Evolutionary conservation across 148 eudicot species (phyloP).

Genomic region (Selenicereus undatus): DNA sequence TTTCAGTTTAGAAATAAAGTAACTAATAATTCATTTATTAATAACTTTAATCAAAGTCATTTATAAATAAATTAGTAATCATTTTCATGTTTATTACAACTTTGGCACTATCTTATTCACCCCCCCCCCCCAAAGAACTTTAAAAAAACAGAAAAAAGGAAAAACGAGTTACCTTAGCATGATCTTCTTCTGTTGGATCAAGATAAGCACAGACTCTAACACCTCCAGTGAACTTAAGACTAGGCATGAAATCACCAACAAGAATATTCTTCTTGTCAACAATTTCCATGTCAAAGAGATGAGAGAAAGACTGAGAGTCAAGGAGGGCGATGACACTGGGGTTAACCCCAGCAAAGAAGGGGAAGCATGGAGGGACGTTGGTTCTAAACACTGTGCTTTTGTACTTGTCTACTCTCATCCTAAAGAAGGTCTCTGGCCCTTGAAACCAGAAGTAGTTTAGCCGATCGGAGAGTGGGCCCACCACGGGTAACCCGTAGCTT

Average conservation of each 20-base stretch:
- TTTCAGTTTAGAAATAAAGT: too few species aligned
- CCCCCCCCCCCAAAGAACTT: too few species aligned
- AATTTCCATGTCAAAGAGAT: conserved; percentile 73
- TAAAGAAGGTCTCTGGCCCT: conserved; percentile 61
- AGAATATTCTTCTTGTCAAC: conserved; percentile 70
- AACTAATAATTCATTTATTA: too few species aligned
- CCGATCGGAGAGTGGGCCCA: conserved; percentile 72
- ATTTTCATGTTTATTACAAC: too few species aligned
- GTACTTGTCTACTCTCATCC: conserved; percentile 54
- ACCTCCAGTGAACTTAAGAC: conserved; percentile 58
- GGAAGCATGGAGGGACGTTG: conserved; percentile 83
- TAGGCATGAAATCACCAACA: conserved; percentile 93
- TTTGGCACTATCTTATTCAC: too few species aligned
- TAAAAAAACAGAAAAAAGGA: too few species aligned
- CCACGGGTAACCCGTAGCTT: conserved; percentile 64
- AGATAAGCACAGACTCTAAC: conserved; percentile 73
- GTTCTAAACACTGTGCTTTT: conserved; percentile 82
- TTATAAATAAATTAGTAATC: too few species aligned
- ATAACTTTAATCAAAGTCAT: too few species aligned
- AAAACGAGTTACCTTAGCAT: conserved; percentile 44
- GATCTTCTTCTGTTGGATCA: conserved; percentile 67
- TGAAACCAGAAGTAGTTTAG: conserved; percentile 78
- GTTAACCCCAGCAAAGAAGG: conserved; percentile 55
- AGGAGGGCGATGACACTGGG: conserved; percentile 79
- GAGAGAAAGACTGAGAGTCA: conserved; percentile 59